A percentile compares a stretch with the other conserved stretches of the same genome.
phyloP scores from a whole-genome alignment of 2,329 filamentous ascomycete genomes.

The Botryosphaeria dothidea region DNA sequence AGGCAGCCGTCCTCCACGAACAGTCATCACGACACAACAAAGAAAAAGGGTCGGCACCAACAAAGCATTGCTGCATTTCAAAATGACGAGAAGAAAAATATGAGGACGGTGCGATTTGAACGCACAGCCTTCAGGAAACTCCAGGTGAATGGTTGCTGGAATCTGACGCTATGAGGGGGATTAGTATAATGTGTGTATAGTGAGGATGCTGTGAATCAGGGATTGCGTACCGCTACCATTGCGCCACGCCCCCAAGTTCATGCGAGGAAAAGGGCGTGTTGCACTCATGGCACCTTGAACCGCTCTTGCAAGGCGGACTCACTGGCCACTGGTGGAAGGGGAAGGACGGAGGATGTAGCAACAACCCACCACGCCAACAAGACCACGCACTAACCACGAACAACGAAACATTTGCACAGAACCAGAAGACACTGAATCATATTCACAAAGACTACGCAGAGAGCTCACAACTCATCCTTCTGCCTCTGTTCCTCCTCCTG shows the following conservation, averaged over 20 bases:
- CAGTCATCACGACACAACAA: background rate
- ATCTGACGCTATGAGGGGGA: constrained; percentile 1
- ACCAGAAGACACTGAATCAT: background rate
- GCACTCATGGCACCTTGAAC: no score
- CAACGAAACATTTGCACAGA: no score
- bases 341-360: background rate
- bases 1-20: no score
- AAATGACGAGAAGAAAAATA: background rate
- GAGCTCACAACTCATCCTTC: constrained; percentile 33
- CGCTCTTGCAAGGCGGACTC: no score
- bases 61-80: background rate
- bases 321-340: no score
- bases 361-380: background rate
- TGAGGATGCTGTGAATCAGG: background rate
- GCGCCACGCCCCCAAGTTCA: constrained; percentile 1
- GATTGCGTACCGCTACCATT: constrained; percentile 7
- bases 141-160: background rate
- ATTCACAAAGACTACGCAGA: background rate
- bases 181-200: background rate
- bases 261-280: no score
- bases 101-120: constrained; percentile 13
- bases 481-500: constrained; percentile 22
- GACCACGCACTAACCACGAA: no score
- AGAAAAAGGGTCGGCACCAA: background rate
- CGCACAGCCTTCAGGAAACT: constrained; percentile 6